Percentiles rank a stretch among this genome's conserved stretches.
Conservation (phyloP, 495 filamentous ascomycete species). For the Xeromyces bisporus region DNA sequence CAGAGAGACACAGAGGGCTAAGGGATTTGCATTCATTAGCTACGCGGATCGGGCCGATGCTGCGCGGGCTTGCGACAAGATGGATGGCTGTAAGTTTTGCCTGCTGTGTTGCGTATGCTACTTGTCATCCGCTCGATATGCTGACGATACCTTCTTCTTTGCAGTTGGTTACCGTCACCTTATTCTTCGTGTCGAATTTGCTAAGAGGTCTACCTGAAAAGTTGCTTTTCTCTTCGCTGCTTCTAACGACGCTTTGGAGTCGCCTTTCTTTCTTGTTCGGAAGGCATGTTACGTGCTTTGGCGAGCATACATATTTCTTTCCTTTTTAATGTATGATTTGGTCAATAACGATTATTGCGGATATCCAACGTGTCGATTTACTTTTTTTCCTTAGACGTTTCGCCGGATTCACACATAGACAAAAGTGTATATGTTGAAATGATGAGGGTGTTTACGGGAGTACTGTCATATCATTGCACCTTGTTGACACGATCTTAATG, state of each 20-base stretch:
- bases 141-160: slow-evolving; percentile 11
- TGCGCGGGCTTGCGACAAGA: slow-evolving; percentile 81
- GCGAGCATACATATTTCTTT: slow-evolving; percentile 13
- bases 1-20: slow-evolving; percentile 80
- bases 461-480: too few species aligned
- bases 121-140: slow-evolving; percentile 1
- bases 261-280: slow-evolving; percentile 21
- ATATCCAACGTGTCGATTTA: slow-evolving; percentile 22
- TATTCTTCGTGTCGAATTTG: slow-evolving; percentile 82
- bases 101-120: slow-evolving; percentile 1
- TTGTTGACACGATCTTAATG: too few species aligned
- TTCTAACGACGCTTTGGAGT: slow-evolving; percentile 12
- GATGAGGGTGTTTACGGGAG: too few species aligned
- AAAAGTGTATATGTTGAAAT: too few species aligned
- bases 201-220: slow-evolving; percentile 54
- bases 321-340: slow-evolving; percentile 29
- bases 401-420: slow-evolving; percentile 10
- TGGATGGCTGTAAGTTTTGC: slow-evolving; percentile 70
- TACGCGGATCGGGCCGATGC: slow-evolving; percentile 82
- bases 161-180: slow-evolving; percentile 73
- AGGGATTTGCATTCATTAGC: slow-evolving; percentile 97
- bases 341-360: slow-evolving; percentile 27
- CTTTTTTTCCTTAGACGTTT: slow-evolving; percentile 17
- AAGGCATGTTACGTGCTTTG: slow-evolving; percentile 15
- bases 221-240: slow-evolving; percentile 7